Conservation (phyloP, 139 green algal genomes). For the Coelastrella sp. region DNA sequence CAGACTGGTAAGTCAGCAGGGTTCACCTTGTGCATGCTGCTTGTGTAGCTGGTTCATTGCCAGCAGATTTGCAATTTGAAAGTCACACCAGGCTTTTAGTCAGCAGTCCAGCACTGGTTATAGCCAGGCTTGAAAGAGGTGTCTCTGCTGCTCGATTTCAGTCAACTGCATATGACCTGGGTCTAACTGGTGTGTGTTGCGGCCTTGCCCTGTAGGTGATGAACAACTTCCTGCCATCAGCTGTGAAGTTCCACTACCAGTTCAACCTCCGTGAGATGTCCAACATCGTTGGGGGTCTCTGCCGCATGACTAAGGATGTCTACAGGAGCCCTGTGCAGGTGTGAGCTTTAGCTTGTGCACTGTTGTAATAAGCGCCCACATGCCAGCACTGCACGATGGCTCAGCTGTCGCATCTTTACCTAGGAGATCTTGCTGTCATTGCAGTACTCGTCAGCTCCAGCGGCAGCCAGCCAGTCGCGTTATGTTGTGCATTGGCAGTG, state of each 20-base stretch:
- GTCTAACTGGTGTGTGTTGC: background rate
- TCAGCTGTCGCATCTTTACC: too few relatives aligned
- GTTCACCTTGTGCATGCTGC: background rate
- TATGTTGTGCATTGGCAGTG: too few relatives aligned
- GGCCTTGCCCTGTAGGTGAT: slow-evolving; percentile 67
- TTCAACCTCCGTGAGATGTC: slow-evolving; percentile 93
- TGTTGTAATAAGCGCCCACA: too few relatives aligned
- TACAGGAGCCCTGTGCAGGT: slow-evolving; percentile 73
- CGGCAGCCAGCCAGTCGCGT: too few relatives aligned
- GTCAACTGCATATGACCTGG: background rate
- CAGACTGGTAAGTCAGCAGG: slow-evolving; percentile 28
- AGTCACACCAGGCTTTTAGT: too few relatives aligned
- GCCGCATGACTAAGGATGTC: slow-evolving; percentile 83
- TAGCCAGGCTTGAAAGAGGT: background rate
- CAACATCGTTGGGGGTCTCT: slow-evolving; percentile 86
- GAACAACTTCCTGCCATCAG: slow-evolving; percentile 90
- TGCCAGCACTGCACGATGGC: too few relatives aligned
- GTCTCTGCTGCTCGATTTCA: background rate
- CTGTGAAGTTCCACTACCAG: slow-evolving; percentile 95
- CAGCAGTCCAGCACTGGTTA: too few relatives aligned
- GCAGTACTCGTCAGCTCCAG: too few relatives aligned
- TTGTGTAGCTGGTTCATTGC: background rate
- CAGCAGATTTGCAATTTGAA: too few relatives aligned
- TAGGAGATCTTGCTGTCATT: too few relatives aligned
- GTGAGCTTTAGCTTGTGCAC: background rate